Conservation (phyloP, 2,329 filamentous ascomycete genomes). For the Phialophora chinensis region DNA sequence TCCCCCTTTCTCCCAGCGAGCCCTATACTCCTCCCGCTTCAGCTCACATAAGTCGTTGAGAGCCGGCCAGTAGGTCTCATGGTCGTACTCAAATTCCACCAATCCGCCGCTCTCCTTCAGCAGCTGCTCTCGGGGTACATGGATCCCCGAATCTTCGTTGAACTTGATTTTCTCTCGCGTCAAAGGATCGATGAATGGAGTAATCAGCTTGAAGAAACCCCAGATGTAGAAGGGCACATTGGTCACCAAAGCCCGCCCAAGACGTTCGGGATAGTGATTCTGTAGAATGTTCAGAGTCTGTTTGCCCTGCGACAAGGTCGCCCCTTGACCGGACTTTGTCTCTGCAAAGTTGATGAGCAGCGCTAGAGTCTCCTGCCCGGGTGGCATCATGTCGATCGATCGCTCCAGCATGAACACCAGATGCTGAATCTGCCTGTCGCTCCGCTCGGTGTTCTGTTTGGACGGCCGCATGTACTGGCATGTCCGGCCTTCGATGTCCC, state of each 20-base stretch:
- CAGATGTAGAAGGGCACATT: constrained; percentile 92
- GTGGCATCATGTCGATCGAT: constrained; percentile 82
- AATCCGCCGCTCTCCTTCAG: constrained; percentile 79
- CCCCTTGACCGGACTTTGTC: constrained; percentile 75
- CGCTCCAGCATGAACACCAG: constrained; percentile 95
- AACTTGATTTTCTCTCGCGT: constrained; percentile 96
- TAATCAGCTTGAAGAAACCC: constrained; percentile 95
- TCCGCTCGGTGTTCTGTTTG: constrained; percentile 88
- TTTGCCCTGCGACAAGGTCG: constrained; percentile 75
- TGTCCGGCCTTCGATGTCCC: constrained; percentile 81
- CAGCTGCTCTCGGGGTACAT: constrained; percentile 81
- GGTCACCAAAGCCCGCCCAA: constrained; percentile 86
- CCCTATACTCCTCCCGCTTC: constrained; percentile 65
- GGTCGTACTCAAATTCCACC: constrained; percentile 90
- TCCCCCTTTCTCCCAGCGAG: constrained; percentile 80
- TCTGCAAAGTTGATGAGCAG: constrained; percentile 92
- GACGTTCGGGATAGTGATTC: constrained; percentile 90
- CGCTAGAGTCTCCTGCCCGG: constrained; percentile 83
- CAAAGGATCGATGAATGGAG: constrained; percentile 92
- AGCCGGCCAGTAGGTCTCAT: constrained; percentile 85
- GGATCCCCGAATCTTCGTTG: constrained; percentile 86
- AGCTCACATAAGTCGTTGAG: constrained; percentile 73
- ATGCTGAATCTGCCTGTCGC: constrained; percentile 87
- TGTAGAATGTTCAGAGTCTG: constrained; percentile 91
- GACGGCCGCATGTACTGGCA: constrained; percentile 90